Percentiles rank a stretch among this genome's conserved stretches.
Evolutionary conservation across 192 early-diverging fungal species (phyloP).

Genomic region (Chytriomyces confervae): DNA sequence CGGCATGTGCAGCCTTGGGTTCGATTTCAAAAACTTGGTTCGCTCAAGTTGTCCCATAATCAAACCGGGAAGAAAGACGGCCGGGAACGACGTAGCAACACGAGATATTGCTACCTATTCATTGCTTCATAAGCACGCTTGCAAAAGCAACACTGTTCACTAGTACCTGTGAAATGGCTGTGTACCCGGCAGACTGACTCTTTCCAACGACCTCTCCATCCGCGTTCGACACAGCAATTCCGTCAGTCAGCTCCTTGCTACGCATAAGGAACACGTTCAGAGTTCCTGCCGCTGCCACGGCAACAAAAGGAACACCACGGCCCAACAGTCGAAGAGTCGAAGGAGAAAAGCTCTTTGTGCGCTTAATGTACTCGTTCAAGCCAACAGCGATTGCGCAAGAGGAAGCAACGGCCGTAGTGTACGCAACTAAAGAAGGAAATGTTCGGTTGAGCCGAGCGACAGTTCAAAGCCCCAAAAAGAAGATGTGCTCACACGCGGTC

Average conservation of each 20-base stretch:
- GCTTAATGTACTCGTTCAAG: constrained; percentile 67
- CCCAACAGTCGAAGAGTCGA: constrained; percentile 39
- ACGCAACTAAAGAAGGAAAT: constrained; percentile 62
- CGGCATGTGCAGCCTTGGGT: constrained; percentile 62
- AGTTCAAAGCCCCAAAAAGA: background rate
- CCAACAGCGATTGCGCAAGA: constrained; percentile 79
- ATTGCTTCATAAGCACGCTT: background rate
- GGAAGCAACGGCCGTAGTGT: constrained; percentile 74
- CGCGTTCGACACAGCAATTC: constrained; percentile 74
- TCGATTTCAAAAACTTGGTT: constrained; percentile 58
- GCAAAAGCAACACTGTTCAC: constrained; percentile 1
- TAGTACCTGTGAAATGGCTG: constrained; percentile 67
- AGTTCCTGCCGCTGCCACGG: constrained; percentile 81
- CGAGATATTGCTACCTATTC: constrained; percentile 78
- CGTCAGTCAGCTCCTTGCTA: constrained; percentile 77
- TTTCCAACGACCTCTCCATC: constrained; percentile 73
- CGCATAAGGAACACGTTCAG: constrained; percentile 85
- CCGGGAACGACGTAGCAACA: constrained; percentile 73
- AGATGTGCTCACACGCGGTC: constrained; percentile 62
- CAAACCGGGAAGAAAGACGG: constrained; percentile 74
- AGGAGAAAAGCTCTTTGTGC: constrained; percentile 43
- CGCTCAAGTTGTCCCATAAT: constrained; percentile 70
- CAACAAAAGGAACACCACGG: constrained; percentile 70
- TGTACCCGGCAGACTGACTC: constrained; percentile 66
- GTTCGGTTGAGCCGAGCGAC: background rate